Percentiles rank a stretch among this genome's conserved stretches.
Evolutionary conservation across 2,329 filamentous ascomycete genomes (phyloP).

Genomic region (Colletotrichum plurivorum): DNA sequence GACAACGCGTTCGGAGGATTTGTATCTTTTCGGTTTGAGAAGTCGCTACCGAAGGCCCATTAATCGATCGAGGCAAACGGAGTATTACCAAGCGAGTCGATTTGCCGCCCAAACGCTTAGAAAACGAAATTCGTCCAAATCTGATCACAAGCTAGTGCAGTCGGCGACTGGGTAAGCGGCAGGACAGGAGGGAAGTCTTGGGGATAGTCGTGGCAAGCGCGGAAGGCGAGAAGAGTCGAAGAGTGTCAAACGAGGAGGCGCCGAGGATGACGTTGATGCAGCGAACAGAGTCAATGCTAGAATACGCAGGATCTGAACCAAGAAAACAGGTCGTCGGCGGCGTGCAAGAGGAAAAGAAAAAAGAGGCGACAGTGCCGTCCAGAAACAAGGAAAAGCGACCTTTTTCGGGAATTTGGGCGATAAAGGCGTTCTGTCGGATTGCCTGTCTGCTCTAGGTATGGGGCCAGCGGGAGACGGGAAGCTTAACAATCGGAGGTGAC

Average conservation of each 20-base stretch:
- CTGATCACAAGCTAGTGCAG: background rate
- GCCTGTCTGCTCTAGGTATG: conserved; percentile 19
- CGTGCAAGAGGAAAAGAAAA: background rate
- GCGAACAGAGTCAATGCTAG: background rate
- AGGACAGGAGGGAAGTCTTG: background rate
- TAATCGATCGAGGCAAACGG: conserved; percentile 1
- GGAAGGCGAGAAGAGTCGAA: background rate
- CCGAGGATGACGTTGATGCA: background rate
- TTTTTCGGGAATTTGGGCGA: conserved; percentile 6
- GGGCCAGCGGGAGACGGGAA: conserved; percentile 39
- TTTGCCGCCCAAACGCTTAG: conserved; percentile 1
- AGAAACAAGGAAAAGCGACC: background rate
- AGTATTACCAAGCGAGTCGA: background rate
- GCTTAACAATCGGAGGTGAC: conserved; percentile 40
- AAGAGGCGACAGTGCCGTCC: background rate
- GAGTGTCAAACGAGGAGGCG: background rate
- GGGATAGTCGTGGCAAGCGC: conserved; percentile 11
- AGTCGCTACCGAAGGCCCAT: conserved; percentile 30
- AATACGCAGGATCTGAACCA: background rate
- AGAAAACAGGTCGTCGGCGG: background rate
- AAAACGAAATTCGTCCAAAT: background rate
- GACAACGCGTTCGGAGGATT: background rate
- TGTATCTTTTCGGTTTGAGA: background rate
- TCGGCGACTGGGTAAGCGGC: background rate
- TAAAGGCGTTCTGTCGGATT: conserved; percentile 1